Evolutionary conservation across 1,284 basidiomycete species (phyloP).

Genomic region (Pseudozyma pruni): DNA sequence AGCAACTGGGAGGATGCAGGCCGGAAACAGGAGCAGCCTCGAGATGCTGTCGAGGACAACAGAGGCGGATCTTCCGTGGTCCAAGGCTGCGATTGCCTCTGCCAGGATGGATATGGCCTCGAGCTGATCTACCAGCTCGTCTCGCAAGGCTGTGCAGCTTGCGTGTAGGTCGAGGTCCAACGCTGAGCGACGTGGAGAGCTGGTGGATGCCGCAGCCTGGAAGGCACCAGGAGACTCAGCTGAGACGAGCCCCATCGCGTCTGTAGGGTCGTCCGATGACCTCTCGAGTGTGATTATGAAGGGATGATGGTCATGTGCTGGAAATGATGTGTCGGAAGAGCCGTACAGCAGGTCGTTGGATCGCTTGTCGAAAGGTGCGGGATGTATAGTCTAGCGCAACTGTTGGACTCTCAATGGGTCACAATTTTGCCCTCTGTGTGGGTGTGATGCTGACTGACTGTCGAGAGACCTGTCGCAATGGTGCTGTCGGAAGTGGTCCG

Average conservation of each 20-base stretch:
- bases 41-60: conserved; percentile 54
- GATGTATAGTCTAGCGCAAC: background rate
- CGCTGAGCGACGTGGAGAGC: conserved; percentile 17
- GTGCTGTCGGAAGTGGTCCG: no score
- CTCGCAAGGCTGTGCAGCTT: conserved; percentile 16
- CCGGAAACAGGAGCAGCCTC: conserved; percentile 56
- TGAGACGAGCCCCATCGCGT: conserved; percentile 16
- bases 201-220: background rate
- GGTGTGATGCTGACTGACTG: no score
- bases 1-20: conserved; percentile 54
- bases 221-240: background rate
- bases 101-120: background rate
- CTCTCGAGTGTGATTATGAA: background rate
- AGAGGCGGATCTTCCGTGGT: conserved; percentile 5
- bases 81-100: conserved; percentile 6
- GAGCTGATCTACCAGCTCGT: conserved; percentile 12
- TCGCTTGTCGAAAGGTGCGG: background rate
- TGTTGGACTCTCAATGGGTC: no score
- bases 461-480: no score
- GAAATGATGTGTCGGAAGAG: background rate
- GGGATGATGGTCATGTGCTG: conserved; percentile 3
- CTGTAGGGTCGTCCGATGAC: background rate
- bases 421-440: no score
- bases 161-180: conserved; percentile 25
- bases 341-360: background rate